A percentile compares a stretch with the other conserved stretches of the same genome.
phyloP scores from a whole-genome alignment of 768 basidiomycete genomes.

The Xerocomellus chrysenteron region DNA sequence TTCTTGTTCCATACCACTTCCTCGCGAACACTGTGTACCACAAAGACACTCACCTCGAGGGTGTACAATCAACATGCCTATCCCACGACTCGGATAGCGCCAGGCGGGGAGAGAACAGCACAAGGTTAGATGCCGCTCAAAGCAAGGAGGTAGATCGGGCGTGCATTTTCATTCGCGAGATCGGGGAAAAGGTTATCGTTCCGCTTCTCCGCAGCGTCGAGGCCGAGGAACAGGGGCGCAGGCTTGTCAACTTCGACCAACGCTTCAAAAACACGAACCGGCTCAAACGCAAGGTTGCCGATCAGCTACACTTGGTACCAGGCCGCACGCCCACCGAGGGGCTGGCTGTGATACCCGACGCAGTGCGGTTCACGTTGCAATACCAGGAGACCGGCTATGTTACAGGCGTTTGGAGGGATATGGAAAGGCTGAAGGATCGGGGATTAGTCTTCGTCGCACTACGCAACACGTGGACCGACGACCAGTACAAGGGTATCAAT shows the following conservation, averaged over 20 bases:
- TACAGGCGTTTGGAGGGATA: background rate
- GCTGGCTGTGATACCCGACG: background rate
- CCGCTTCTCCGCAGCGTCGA: background rate
- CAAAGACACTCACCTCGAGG: background rate
- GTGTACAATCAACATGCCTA: background rate
- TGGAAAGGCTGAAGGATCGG: background rate
- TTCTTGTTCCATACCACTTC: background rate
- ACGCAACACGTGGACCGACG: background rate
- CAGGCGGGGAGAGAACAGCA: background rate
- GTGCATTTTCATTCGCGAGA: background rate
- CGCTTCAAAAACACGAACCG: background rate
- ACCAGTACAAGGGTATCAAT: slow-evolving; percentile 1
- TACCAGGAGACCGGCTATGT: background rate
- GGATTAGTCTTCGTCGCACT: background rate
- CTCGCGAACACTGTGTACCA: background rate
- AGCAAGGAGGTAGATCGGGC: background rate
- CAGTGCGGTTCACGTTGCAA: slow-evolving; percentile 1
- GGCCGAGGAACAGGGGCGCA: background rate
- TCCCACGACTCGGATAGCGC: background rate
- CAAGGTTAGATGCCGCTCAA: background rate
- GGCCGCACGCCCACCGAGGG: background rate
- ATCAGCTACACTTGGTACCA: background rate
- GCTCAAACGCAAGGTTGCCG: background rate
- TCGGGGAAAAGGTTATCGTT: background rate
- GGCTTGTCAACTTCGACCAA: background rate